phyloP scores from a whole-genome alignment of 768 basidiomycete species.

The Galerina marginata region DNA sequence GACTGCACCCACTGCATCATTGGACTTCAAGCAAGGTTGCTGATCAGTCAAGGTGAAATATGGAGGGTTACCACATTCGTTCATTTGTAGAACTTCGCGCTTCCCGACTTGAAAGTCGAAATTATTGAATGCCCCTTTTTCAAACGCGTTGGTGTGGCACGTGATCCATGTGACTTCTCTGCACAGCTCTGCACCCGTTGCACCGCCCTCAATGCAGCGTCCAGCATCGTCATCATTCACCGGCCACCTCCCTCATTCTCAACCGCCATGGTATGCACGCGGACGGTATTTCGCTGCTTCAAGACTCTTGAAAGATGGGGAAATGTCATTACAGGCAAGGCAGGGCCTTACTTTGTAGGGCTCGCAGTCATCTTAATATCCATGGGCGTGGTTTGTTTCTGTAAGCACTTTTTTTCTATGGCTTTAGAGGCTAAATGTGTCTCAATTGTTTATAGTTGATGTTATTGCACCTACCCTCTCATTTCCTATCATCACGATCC shows the following conservation, averaged over 20 bases:
- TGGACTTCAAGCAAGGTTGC: no score
- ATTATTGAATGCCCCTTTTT: no score
- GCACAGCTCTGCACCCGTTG: background rate
- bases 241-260: background rate
- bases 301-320: constrained; percentile 71
- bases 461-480: constrained; percentile 73
- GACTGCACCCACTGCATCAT: no score
- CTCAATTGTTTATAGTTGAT: constrained; percentile 61
- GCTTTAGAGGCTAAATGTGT: background rate
- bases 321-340: constrained; percentile 85
- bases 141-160: background rate
- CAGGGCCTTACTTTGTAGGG: constrained; percentile 88
- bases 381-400: constrained; percentile 76
- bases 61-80: no score
- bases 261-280: constrained; percentile 44
- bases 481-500: constrained; percentile 62
- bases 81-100: no score
- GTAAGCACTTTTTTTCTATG: constrained; percentile 50
- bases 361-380: constrained; percentile 79
- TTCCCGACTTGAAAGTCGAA: no score
- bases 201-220: background rate
- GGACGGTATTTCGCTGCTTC: constrained; percentile 57
- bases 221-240: background rate
- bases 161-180: background rate
- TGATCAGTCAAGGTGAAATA: no score